Percentiles rank a stretch among this genome's conserved stretches.
phyloP scores from a whole-genome alignment of 2,329 filamentous ascomycete genomes.

The Fusarium tuaranense region DNA sequence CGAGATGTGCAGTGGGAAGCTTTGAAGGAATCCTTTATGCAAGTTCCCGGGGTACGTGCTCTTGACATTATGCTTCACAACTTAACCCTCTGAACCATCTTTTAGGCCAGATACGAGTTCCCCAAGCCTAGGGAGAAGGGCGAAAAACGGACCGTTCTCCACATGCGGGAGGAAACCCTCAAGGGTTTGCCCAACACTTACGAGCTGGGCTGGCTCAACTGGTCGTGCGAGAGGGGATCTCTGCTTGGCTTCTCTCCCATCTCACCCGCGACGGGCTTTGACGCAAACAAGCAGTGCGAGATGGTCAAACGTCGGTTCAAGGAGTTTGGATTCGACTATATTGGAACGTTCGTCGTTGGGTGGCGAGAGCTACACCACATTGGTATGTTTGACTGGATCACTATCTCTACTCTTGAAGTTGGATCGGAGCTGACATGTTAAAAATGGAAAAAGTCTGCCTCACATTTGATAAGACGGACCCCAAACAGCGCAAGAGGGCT shows the following conservation, averaged over 20 bases:
- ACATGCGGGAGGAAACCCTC: conserved; percentile 3
- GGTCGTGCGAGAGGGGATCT: background rate
- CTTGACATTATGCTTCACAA: background rate
- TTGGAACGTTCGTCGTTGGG: conserved; percentile 14
- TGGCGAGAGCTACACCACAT: conserved; percentile 16
- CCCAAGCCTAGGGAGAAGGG: background rate
- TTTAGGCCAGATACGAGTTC: background rate
- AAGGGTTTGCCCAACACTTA: conserved; percentile 4
- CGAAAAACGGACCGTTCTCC: background rate
- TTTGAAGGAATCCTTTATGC: background rate
- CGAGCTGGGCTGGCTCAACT: conserved; percentile 4
- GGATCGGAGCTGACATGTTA: background rate
- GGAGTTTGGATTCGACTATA: conserved; percentile 11
- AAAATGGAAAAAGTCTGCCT: background rate
- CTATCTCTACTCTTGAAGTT: background rate
- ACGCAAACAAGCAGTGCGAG: conserved; percentile 8
- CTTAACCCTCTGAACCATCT: background rate
- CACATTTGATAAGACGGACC: background rate
- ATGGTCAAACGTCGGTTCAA: conserved; percentile 1
- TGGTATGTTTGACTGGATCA: background rate
- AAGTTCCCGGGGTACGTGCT: conserved; percentile 1
- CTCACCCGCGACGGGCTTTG: background rate
- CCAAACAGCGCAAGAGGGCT: background rate
- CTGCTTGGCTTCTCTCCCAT: conserved; percentile 6
- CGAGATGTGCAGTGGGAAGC: conserved; percentile 1